phyloP scores from a whole-genome alignment of 768 basidiomycete genomes.

The Termitomyces sp. region DNA sequence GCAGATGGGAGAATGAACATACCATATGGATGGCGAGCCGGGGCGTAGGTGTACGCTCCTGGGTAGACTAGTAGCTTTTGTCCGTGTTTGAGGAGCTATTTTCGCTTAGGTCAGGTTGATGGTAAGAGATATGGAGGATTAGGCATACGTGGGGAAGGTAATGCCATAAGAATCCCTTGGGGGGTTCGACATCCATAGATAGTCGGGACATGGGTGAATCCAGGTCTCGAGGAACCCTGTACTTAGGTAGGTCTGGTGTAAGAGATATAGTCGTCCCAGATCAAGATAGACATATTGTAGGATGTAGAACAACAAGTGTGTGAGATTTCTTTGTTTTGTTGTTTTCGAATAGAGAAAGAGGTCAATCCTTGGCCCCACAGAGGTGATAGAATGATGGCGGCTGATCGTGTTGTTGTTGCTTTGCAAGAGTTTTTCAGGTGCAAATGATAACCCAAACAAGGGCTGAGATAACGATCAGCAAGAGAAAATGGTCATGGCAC shows the following conservation, averaged over 20 bases:
- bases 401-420: too few relatives aligned
- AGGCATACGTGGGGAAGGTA: neutral
- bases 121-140: too few relatives aligned
- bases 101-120: neutral
- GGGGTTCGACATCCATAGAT: neutral
- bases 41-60: neutral
- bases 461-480: too few relatives aligned
- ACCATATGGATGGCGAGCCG: neutral
- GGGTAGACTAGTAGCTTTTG: neutral
- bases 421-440: too few relatives aligned
- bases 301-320: neutral
- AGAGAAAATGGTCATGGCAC: too few relatives aligned
- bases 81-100: neutral
- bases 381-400: too few relatives aligned
- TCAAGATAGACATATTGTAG: neutral
- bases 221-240: too few relatives aligned
- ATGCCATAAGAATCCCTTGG: neutral
- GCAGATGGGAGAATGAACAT: neutral
- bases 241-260: neutral
- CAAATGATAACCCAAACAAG: too few relatives aligned
- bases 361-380: too few relatives aligned
- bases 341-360: too few relatives aligned
- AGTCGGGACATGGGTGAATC: neutral
- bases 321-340: neutral
- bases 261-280: neutral